Conservation (phyloP, 2,329 filamentous ascomycete genomes). For the Emydomyces testavorans region DNA sequence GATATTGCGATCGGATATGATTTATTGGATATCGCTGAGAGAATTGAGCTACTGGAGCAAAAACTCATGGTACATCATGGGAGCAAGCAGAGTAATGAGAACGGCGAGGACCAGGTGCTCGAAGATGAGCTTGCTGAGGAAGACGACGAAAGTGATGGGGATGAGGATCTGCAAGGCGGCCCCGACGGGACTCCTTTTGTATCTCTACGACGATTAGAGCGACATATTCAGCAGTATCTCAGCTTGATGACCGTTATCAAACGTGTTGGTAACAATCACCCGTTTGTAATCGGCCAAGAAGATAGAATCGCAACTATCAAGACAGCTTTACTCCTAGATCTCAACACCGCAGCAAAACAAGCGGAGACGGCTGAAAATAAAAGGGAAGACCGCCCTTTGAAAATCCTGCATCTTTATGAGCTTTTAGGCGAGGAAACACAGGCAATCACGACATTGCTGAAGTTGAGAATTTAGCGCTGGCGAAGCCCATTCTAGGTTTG, state of each 20-base stretch:
- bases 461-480: slow-evolving; percentile 24
- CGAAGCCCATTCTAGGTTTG: background rate
- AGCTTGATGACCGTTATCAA: slow-evolving; percentile 43
- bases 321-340: slow-evolving; percentile 53
- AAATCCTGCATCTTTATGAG: slow-evolving; percentile 49
- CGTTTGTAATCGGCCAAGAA: slow-evolving; percentile 50
- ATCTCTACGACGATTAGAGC: slow-evolving; percentile 39
- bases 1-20: slow-evolving; percentile 52
- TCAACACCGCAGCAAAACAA: slow-evolving; percentile 52
- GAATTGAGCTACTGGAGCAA: slow-evolving; percentile 50
- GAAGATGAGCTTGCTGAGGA: slow-evolving; percentile 20
- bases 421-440: slow-evolving; percentile 50
- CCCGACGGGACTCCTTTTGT: slow-evolving; percentile 23
- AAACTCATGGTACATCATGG: slow-evolving; percentile 50
- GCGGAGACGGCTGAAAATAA: slow-evolving; percentile 27
- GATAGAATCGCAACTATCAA: slow-evolving; percentile 46
- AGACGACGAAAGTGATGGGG: slow-evolving; percentile 28
- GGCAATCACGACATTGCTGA: slow-evolving; percentile 47
- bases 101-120: slow-evolving; percentile 25
- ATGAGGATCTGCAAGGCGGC: slow-evolving; percentile 17
- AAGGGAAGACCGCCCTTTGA: slow-evolving; percentile 38
- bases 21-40: slow-evolving; percentile 36
- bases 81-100: slow-evolving; percentile 18
- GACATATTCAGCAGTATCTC: slow-evolving; percentile 48
- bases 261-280: slow-evolving; percentile 46